A percentile compares a stretch with the other conserved stretches of the same genome.
Conservation (phyloP, 768 basidiomycete species). For the Boletus fagicola region DNA sequence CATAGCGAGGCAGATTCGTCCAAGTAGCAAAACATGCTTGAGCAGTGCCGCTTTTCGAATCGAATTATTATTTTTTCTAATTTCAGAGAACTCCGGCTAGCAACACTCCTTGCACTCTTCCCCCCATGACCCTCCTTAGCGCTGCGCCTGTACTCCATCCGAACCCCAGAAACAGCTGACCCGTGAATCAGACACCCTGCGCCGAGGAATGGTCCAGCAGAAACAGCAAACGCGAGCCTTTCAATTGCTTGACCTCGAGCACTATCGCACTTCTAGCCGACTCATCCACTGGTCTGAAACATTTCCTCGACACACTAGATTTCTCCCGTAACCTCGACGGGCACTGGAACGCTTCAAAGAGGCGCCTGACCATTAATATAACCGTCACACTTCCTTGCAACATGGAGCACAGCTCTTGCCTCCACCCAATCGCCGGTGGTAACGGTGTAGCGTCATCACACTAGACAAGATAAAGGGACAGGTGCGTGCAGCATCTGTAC, state of each 20-base stretch:
- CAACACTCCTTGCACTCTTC: constrained; percentile 29
- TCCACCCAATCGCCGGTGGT: constrained; percentile 27
- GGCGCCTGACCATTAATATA: constrained; percentile 22
- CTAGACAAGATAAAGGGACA: background rate
- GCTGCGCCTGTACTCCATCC: constrained; percentile 9
- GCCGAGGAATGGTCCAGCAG: constrained; percentile 2
- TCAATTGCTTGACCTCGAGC: background rate
- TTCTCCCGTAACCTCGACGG: constrained; percentile 2
- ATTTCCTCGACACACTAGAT: background rate
- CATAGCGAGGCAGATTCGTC: background rate
- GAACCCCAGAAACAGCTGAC: constrained; percentile 7
- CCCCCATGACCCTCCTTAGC: constrained; percentile 22
- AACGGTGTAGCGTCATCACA: background rate
- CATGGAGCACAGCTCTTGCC: constrained; percentile 13
- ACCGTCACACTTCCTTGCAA: constrained; percentile 17
- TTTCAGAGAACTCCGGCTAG: constrained; percentile 32
- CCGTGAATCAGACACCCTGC: background rate
- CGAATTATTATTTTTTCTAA: constrained; percentile 32
- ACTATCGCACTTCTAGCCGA: constrained; percentile 11
- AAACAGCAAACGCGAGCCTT: background rate
- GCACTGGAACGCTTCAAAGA: constrained; percentile 8
- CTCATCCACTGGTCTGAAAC: constrained; percentile 1
- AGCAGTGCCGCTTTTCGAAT: constrained; percentile 24
- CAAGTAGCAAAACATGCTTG: constrained; percentile 9
- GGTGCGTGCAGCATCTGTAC: constrained; percentile 14